A percentile compares a stretch with the other conserved stretches of the same genome.
Conservation (phyloP, 148 eudicot genomes). For the Cornus suecica region DNA sequence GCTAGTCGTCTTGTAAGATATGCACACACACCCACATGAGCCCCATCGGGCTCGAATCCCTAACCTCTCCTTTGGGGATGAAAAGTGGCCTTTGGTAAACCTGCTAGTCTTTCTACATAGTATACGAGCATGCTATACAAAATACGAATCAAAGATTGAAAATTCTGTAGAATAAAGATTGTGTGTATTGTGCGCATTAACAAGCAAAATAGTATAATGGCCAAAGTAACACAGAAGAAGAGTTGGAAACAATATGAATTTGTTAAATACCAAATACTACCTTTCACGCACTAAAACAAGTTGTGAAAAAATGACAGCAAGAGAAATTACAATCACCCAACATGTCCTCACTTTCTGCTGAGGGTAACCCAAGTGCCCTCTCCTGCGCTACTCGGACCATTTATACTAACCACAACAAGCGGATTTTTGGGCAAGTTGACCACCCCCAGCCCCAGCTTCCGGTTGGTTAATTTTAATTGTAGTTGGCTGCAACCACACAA, state of each 20-base stretch:
- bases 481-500: conserved; percentile 18
- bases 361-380: not conserved
- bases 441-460: conserved; percentile 10
- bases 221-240: not conserved
- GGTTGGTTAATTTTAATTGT: conserved; percentile 26
- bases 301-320: not conserved
- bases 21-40: no score
- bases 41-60: no score
- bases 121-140: no score
- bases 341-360: not conserved
- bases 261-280: not conserved
- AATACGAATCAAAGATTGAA: no score
- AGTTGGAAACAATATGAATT: not conserved
- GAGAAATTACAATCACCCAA: conserved; percentile 8
- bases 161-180: no score
- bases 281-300: conserved; percentile 13
- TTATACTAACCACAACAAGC: conserved; percentile 29
- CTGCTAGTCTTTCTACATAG: no score
- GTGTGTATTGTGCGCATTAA: not conserved
- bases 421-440: conserved; percentile 25
- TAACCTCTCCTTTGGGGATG: no score
- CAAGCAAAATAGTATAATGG: not conserved
- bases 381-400: not conserved
- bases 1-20: no score
- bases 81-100: no score